Evolutionary conservation across 805 yeast genomes (phyloP), one percentile per base, ranked within the genome.

Genomic region (Wickerhamomyces rabaulensis): DNA sequence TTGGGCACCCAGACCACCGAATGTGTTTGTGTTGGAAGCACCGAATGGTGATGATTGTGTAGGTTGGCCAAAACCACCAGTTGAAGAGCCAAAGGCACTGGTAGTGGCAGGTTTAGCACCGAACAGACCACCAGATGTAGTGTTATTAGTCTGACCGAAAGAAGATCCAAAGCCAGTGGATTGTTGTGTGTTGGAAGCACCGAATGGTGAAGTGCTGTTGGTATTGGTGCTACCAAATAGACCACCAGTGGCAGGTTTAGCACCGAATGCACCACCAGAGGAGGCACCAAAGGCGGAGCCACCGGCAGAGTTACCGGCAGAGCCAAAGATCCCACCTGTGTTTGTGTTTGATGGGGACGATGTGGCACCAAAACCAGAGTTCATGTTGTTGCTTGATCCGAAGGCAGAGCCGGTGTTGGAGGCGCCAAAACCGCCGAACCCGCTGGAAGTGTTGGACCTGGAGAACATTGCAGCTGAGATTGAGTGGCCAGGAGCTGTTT

Each of bases 21-120:
- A 42, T 29, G 52, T 31, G 12, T 42, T 40, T 2, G 63, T 37
- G 22, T 51, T 46, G 12, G 59, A 23, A 31, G 55, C 52, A 10
- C 75, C 74, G 49, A 76, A 76, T 20, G 77, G 69, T 2, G 79
- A 70, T 13, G 60, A 45, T 37, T 49, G 58, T 22, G 56, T 46
- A n/a, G 52, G 47, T 15, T 63, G 47, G 35, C 68, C 67, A 52
- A 63, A 62, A 7, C 58, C 48, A n/a, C 47, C 37, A 20, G 43
- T 31, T 5, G 45, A n/a, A 20, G 49, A 22, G 15, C 67, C 67
- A 42, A 60, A 58, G 3, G 53, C 57, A 25, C 55, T 39, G 3
- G 47, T 16, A 9, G 42, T 13, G 9, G 49, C 10, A 4, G 44
- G 29, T 29, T 44, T 42, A 6, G 44, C 26, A 17, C 57, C 58